Base-by-base conservation (phyloP, 2,329 filamentous ascomycete species). In the Trichoderma sp. region DNA sequence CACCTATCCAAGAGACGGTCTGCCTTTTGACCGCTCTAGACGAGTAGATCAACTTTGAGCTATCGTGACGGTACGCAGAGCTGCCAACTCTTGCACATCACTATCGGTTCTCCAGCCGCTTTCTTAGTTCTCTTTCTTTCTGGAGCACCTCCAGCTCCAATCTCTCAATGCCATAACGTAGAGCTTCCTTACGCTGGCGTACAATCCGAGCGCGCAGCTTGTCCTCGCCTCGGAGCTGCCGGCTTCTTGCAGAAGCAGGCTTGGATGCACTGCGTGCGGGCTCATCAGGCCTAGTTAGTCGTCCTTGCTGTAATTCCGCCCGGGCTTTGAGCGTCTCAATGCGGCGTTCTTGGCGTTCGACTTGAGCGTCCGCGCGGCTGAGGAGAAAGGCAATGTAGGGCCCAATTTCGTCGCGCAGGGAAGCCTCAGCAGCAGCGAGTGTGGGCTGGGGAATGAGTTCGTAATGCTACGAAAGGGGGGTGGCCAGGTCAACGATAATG, bases 371-470 rank as follows among this genome's bases (percentile, higher is more conserved):
- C n/a, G 95, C 94, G 78, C 95, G 92, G 77, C 92, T 90, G 69
- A 98, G 91, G 2, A 98, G 90, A 75, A 91, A 90, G 35, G 92
- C 88, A 78, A 97, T 93, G 83, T 95, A 95, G 9, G 95, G 95
- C n/a, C 93, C 92, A 79, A 98, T 97, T 82, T 97, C 95, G 80
- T 94, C 93, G 80, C 95, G 93, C 21, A 98, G 91, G 5, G 94
- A 92, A 78, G 94, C 89, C 84, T 98, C 95, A 38, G 95, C 95
- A 77, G 93, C 90, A 77, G 92, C 92, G 62, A 98, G 91, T 69
- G 94, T 94, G 14, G 93, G 91, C 82, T 97, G 94, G 18, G 95
- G 94, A 79, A 98, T 94, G 59, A 98, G 91, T 83, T 98, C 95
- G 85, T 97, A 98, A 86, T 98, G 95, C 93, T 97, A 77, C 38